phyloP scores from a whole-genome alignment of 257 asterid species.

The Solanum chmielewskii region DNA sequence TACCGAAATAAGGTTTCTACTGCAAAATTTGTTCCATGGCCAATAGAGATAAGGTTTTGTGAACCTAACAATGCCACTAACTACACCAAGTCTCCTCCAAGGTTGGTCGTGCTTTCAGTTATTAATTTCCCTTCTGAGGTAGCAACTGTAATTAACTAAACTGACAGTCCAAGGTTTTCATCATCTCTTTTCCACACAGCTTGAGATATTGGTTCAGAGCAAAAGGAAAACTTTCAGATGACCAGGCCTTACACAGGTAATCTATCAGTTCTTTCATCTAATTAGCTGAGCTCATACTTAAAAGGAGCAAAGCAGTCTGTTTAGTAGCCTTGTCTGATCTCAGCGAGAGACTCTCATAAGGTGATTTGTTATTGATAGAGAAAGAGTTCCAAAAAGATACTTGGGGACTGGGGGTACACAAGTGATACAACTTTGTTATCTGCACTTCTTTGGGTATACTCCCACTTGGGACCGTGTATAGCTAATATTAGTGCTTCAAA shows the following conservation, averaged over 20 bases:
- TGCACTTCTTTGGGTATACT: neutral
- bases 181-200: conserved; percentile 29
- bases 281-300: neutral
- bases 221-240: conserved; percentile 82
- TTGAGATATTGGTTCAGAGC: conserved; percentile 96
- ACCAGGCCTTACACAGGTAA: conserved; percentile 88
- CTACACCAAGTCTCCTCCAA: conserved; percentile 76
- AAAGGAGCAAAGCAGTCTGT: neutral
- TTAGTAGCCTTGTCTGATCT: neutral
- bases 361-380: neutral
- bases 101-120: conserved; percentile 32
- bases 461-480: neutral
- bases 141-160: neutral
- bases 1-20: conserved; percentile 82
- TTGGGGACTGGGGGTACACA: neutral
- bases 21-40: conserved; percentile 69
- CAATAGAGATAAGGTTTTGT: conserved; percentile 82
- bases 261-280: neutral
- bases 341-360: neutral
- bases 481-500: neutral
- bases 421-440: neutral
- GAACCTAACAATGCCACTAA: conserved; percentile 57
- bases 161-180: neutral
- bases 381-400: neutral
- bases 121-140: conserved; percentile 5